A percentile compares a stretch with the other conserved stretches of the same genome.
Evolutionary conservation across 768 basidiomycete species (phyloP).

Genomic region (Suillus decipiens): DNA sequence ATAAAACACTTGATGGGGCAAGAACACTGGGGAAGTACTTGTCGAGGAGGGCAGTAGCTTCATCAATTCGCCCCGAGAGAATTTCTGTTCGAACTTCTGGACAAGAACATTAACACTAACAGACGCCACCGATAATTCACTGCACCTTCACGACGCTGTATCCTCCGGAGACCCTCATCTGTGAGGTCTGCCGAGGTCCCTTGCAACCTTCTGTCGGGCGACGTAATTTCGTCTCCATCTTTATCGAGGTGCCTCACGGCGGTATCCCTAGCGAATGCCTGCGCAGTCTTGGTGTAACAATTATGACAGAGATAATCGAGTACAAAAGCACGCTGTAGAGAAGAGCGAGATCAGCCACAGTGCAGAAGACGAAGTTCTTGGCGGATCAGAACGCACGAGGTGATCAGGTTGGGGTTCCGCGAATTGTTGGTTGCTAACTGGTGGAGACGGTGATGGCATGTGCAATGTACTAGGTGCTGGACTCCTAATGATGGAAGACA

Average conservation of each 20-base stretch:
- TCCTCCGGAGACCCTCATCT: slow-evolving; percentile 44
- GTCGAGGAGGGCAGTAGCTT: slow-evolving; percentile 67
- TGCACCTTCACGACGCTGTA: slow-evolving; percentile 58
- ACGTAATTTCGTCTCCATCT: slow-evolving; percentile 67
- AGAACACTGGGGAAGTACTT: slow-evolving; percentile 77
- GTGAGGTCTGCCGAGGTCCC: slow-evolving; percentile 30
- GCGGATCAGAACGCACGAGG: slow-evolving; percentile 37
- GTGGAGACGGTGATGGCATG: background rate
- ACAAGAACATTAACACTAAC: slow-evolving; percentile 8
- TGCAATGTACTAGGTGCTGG: background rate
- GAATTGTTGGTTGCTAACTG: slow-evolving; percentile 24
- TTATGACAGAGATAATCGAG: slow-evolving; percentile 78
- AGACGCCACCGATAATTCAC: slow-evolving; percentile 4
- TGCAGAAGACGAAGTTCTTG: background rate
- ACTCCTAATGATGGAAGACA: slow-evolving; percentile 1
- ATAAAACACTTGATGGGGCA: slow-evolving; percentile 20
- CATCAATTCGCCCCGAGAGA: slow-evolving; percentile 73
- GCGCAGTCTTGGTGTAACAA: slow-evolving; percentile 71
- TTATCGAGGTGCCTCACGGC: slow-evolving; percentile 62
- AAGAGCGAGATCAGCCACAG: background rate
- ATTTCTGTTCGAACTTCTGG: slow-evolving; percentile 72
- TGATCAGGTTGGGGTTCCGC: slow-evolving; percentile 43
- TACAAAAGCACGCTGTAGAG: slow-evolving; percentile 60
- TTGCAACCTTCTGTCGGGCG: slow-evolving; percentile 23
- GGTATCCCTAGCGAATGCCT: slow-evolving; percentile 66